Conservation (phyloP, 1,139 yeast genomes). For the Suhomyces yuchorum region DNA sequence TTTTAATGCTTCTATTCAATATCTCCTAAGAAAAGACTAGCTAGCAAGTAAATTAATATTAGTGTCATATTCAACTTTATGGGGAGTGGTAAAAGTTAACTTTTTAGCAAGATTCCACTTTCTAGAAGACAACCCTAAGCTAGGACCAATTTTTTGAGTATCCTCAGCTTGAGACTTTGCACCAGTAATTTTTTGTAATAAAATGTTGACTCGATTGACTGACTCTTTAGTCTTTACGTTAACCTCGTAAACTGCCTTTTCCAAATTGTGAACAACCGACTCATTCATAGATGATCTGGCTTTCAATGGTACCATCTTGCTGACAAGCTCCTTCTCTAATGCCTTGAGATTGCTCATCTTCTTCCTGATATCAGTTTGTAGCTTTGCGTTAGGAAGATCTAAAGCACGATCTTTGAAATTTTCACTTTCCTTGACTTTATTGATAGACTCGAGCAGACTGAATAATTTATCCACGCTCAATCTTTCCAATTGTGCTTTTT, state of each 20-base stretch:
- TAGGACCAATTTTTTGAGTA: background rate
- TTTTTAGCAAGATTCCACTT: conserved; percentile 6
- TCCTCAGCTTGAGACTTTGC: background rate
- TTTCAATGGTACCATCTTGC: conserved; percentile 23
- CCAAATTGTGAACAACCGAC: conserved; percentile 19
- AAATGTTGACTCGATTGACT: background rate
- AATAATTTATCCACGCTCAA: conserved; percentile 18
- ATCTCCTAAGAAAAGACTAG: background rate
- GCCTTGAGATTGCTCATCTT: conserved; percentile 17
- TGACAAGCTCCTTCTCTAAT: conserved; percentile 18
- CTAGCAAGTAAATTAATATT: background rate
- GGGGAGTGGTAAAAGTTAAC: background rate
- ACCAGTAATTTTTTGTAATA: background rate
- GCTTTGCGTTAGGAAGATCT: conserved; percentile 20
- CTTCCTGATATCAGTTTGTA: conserved; percentile 17
- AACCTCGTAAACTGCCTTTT: conserved; percentile 18
- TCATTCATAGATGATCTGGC: conserved; percentile 15
- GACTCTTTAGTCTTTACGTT: conserved; percentile 10
- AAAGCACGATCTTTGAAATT: conserved; percentile 16
- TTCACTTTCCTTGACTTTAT: conserved; percentile 11
- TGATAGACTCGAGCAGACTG: conserved; percentile 16
- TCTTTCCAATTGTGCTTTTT: conserved; percentile 14
- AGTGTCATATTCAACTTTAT: background rate
- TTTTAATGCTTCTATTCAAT: background rate
- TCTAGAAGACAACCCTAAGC: background rate